A percentile compares a stretch with the other conserved stretches of the same genome.
phyloP scores from a whole-genome alignment of 176 grass and related monocot genomes.

The Avena insularis region DNA sequence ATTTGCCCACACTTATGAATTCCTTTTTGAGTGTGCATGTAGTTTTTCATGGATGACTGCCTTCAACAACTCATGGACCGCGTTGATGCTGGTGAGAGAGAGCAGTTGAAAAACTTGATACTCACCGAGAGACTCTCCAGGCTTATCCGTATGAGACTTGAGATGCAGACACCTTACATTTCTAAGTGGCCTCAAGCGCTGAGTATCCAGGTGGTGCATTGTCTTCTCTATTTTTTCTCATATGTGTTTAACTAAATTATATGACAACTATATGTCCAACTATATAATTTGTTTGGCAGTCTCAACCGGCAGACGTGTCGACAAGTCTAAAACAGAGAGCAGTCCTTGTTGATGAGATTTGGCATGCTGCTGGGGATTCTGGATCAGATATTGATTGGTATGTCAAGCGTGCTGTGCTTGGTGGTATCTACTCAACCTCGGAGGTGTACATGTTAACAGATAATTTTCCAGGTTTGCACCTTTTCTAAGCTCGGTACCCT shows the following conservation, averaged over 20 bases:
- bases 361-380: slow-evolving; percentile 87
- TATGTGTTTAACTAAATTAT: slow-evolving; percentile 21
- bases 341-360: slow-evolving; percentile 89
- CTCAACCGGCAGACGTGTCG: slow-evolving; percentile 81
- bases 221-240: not conserved
- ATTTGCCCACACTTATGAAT: not conserved
- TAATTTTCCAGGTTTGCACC: slow-evolving; percentile 76
- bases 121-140: slow-evolving; percentile 77
- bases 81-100: slow-evolving; percentile 80
- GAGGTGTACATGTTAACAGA: slow-evolving; percentile 98
- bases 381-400: slow-evolving; percentile 97
- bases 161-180: slow-evolving; percentile 92
- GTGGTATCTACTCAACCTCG: slow-evolving; percentile 95
- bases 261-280: not conserved
- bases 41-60: slow-evolving; percentile 99
- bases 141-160: slow-evolving; percentile 77
- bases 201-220: slow-evolving; percentile 81
- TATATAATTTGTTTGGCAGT: slow-evolving; percentile 55
- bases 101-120: slow-evolving; percentile 72
- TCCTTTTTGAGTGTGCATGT: slow-evolving; percentile 1
- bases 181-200: slow-evolving; percentile 98
- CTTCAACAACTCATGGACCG: slow-evolving; percentile 87
- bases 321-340: slow-evolving; percentile 97
- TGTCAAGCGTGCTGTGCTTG: slow-evolving; percentile 88
- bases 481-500: slow-evolving; percentile 23